Base-by-base conservation (phyloP, 176 grass and related monocot species). In the Oropetium thomaeum region DNA sequence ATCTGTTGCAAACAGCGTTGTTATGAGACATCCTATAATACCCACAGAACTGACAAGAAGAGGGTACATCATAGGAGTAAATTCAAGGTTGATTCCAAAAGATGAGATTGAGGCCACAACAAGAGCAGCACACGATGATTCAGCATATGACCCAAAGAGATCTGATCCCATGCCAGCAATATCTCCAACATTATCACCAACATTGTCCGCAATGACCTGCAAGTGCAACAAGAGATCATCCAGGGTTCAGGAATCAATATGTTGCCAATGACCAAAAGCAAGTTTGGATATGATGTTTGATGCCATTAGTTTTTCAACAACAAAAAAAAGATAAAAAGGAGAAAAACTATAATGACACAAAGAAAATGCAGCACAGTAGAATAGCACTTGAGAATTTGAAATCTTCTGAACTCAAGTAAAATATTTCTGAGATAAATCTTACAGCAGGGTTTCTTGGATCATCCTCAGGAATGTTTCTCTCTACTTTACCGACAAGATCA, bases 371-470 rank as follows among this genome's bases (percentile, higher is more conserved):
- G 13, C 15, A 10, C 20, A 76, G 25, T 31, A 38, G 70, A 25
- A 61, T 48, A 76, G n/a, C 2, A 76, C 73, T 22, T 60, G 39
- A 51, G 19, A 63, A 77, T 26, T 10, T 10, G 57, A 53, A 70
- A 25, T 54, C 38, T 53, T 63, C 35, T 70, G 11, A 55, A 59
- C 23, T 17, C 23, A 51, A 69, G 41, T 78, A 35, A 77, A 78
- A 64, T 4, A 42, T 32, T 26, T 60, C 61, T 76, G 42, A 76
- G 67, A 62, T 5, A 45, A 45, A 23, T 69, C 69, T 84, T 87
- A 87, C 89, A 48, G 89, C 89, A 35, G 89, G 89, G 47, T 92
- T 92, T 85, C 89, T 73, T 28, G 89, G 89, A 33, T 92, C 89
- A 45, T 92, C 89, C 44, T 89, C 89, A 32, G 86, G 82, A 26